Evolutionary conservation across 495 filamentous ascomycete species (phyloP).

Genomic region (Neurospora tetrasperma): DNA sequence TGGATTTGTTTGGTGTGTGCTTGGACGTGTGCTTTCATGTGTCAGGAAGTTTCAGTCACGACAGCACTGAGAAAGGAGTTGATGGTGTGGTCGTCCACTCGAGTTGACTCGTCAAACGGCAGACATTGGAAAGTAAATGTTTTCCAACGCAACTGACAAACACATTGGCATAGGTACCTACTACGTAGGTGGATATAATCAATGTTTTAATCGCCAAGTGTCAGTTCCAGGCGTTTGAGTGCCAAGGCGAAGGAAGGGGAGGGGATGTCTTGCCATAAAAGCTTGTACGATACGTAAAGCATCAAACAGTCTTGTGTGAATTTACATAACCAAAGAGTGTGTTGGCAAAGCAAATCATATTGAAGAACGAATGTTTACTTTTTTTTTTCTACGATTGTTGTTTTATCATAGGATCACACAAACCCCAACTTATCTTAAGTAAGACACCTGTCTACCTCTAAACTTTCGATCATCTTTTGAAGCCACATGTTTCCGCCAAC

Average conservation of each 20-base stretch:
- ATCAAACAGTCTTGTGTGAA: too few species aligned
- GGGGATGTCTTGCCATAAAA: background rate
- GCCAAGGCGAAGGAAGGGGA: background rate
- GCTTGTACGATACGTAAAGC: background rate
- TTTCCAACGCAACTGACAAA: background rate
- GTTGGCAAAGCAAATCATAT: too few species aligned
- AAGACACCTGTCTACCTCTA: too few species aligned
- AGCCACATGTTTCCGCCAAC: too few species aligned
- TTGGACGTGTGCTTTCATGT: background rate
- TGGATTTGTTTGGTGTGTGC: background rate
- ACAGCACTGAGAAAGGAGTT: background rate
- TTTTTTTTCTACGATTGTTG: too few species aligned
- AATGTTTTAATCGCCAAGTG: background rate
- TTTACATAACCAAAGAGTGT: too few species aligned
- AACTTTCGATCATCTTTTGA: too few species aligned
- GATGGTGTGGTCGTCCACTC: background rate
- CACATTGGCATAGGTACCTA: background rate
- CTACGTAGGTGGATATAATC: background rate
- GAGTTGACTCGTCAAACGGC: background rate
- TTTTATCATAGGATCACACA: too few species aligned
- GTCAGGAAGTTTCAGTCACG: background rate
- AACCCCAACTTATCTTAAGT: too few species aligned
- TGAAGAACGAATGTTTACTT: too few species aligned
- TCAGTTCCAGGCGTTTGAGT: background rate
- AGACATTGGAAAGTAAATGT: background rate